phyloP scores from a whole-genome alignment of 192 early-diverging fungal genomes.

The Mortierella hygrophila region DNA sequence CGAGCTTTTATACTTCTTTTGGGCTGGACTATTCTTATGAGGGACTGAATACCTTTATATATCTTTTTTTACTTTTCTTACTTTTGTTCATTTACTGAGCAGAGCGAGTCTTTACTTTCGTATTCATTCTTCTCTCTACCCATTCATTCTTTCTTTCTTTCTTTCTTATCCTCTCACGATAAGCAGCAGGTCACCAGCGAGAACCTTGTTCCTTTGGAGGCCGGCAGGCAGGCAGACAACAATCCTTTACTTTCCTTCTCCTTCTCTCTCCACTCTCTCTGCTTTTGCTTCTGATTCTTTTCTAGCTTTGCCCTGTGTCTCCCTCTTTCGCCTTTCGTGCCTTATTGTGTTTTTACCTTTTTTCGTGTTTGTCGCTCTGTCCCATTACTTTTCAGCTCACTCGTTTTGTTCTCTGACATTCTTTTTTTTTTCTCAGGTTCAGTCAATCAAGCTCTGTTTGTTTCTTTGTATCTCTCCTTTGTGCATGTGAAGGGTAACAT shows the following conservation, averaged over 20 bases:
- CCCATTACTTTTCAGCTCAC: background rate
- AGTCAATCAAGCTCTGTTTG: background rate
- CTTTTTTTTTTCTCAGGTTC: background rate
- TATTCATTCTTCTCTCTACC: background rate
- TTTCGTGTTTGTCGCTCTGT: background rate
- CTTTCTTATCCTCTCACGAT: slow-evolving; percentile 8
- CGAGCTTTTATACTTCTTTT: slow-evolving; percentile 35
- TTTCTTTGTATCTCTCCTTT: background rate
- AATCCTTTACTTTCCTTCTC: background rate
- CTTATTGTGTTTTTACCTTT: background rate
- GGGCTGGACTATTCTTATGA: background rate
- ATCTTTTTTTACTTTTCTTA: slow-evolving; percentile 1
- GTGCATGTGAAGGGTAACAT: background rate
- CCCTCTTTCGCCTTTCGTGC: background rate
- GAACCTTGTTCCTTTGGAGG: slow-evolving; percentile 33
- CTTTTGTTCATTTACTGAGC: background rate
- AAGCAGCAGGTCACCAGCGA: slow-evolving; percentile 14
- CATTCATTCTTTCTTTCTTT: background rate
- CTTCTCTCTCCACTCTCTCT: background rate
- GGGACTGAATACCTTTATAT: background rate
- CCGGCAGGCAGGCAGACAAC: no score
- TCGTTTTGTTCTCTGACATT: background rate
- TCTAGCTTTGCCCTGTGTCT: background rate
- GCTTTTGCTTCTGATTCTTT: background rate
- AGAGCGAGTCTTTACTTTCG: background rate